A percentile compares a stretch with the other conserved stretches of the same genome.
These are phyloP conservation scores for Microsporum canis DNA, from an alignment of 2,329 filamentous ascomycete species.

Conservation along the genomic window DNA sequence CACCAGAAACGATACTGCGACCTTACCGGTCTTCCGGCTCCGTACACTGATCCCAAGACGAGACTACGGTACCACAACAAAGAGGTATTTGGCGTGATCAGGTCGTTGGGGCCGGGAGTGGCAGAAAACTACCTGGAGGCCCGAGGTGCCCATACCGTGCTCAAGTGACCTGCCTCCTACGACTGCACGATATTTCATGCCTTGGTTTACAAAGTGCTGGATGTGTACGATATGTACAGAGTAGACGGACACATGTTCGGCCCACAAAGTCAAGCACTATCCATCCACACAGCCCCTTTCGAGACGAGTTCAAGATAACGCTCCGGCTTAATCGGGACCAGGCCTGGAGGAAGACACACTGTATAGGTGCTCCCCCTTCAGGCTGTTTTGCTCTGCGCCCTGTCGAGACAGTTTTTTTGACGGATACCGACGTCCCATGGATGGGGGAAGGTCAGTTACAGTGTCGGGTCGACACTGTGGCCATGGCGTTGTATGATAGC, in stretches of 20 bases:
- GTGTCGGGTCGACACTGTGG: slow-evolving; percentile 41
- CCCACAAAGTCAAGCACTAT: slow-evolving; percentile 92
- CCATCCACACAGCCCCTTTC: slow-evolving; percentile 78
- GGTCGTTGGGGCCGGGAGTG: slow-evolving; percentile 66
- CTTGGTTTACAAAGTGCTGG: too few relatives aligned
- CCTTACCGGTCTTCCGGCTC: slow-evolving; percentile 80
- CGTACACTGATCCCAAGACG: slow-evolving; percentile 91
- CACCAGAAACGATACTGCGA: slow-evolving; percentile 89
- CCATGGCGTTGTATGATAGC: slow-evolving; percentile 36
- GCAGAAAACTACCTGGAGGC: slow-evolving; percentile 84
- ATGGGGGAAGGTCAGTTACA: slow-evolving; percentile 47
- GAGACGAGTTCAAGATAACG: slow-evolving; percentile 69
- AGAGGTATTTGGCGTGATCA: slow-evolving; percentile 78
- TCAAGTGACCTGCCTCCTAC: slow-evolving; percentile 50
- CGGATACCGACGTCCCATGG: slow-evolving; percentile 64
- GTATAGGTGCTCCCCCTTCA: slow-evolving; percentile 11
- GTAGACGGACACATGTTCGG: slow-evolving; percentile 49
- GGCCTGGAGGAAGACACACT: slow-evolving; percentile 9
- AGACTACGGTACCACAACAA: slow-evolving; percentile 83
- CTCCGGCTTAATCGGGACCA: slow-evolving; percentile 99
- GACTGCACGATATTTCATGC: too few relatives aligned
- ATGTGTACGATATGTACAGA: neutral
- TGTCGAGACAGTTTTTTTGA: slow-evolving; percentile 26
- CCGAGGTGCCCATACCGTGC: slow-evolving; percentile 79
- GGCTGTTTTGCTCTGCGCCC: slow-evolving; percentile 63